A percentile compares a stretch with the other conserved stretches of the same genome.
These are phyloP conservation scores for Coemansia sp. DNA, from an alignment of 192 early-diverging fungal genomes.

Conservation along the genomic window DNA sequence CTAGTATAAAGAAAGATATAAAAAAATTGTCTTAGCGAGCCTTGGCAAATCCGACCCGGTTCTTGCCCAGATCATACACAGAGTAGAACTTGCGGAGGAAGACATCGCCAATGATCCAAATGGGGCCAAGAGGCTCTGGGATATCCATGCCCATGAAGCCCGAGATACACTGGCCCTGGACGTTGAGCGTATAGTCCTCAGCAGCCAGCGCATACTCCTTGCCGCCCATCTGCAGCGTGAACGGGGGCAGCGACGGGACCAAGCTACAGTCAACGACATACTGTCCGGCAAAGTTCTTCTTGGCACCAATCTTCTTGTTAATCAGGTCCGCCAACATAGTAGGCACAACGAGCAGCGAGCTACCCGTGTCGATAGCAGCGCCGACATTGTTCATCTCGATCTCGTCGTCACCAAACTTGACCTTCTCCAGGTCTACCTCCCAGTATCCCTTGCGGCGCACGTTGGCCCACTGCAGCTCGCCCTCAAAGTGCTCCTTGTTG, in stretches of 20 bases:
- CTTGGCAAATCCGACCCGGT: constrained; percentile 57
- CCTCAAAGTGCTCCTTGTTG: constrained; percentile 72
- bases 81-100: constrained; percentile 83
- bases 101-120: constrained; percentile 86
- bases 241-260: constrained; percentile 68
- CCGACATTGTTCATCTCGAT: constrained; percentile 63
- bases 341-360: constrained; percentile 81
- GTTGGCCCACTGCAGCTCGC: constrained; percentile 75
- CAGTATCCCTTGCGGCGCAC: constrained; percentile 94
- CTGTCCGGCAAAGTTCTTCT: constrained; percentile 90
- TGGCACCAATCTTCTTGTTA: constrained; percentile 89
- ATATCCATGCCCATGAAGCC: constrained; percentile 95
- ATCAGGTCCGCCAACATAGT: constrained; percentile 80
- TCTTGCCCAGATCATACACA: constrained; percentile 56
- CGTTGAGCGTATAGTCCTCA: constrained; percentile 67
- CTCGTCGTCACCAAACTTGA: constrained; percentile 77
- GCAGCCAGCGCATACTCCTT: constrained; percentile 61
- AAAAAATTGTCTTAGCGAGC: constrained; percentile 23
- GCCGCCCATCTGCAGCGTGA: constrained; percentile 77
- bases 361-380: constrained; percentile 91
- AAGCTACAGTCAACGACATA: constrained; percentile 78
- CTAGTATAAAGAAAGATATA: not conserved
- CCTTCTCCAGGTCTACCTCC: constrained; percentile 86
- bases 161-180: constrained; percentile 69
- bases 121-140: constrained; percentile 69